Evolutionary conservation across 1,284 basidiomycete genomes (phyloP), one percentile per base, ranked within the genome.

Genomic region (Calocybe gambosa): DNA sequence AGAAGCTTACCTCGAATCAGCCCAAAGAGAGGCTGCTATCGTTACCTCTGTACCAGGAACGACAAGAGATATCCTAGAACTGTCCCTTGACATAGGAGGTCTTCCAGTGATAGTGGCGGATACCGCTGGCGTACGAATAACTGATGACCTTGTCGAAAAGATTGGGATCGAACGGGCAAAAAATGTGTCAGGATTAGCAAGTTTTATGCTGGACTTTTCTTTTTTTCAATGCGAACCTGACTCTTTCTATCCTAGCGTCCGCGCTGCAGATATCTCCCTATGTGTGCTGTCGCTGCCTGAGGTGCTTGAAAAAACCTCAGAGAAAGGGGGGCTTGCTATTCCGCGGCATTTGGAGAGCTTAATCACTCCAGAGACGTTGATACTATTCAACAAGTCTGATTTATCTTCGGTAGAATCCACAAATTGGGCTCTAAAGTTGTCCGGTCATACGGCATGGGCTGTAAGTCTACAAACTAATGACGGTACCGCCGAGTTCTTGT

Each of bases 31-130:
- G 51, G 91, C 89, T 0, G 89, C 92, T 0, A 94, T 95, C 45
- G 89, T 93, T 8, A 92, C 91, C 1, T 71, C 82, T 6, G 71
- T 89, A 12, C 85, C 92, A 0, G 92, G 92, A 0, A 95, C 92
- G 0, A 95, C 92, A 1, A 75, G 92, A 21, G 92, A 94, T 57
- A 77, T 93, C 4, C 70, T 95, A 1, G 84, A 90, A 54, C 68
- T 93, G 3, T 81, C 86, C 0, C 73, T 95, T 0, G 90, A 95
- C 59, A 82, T 93, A n/a, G 85, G 80, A 10, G 92, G 92, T 0
- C 69, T 91, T 40, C 89, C 89, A 0, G 77, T 94, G 1, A 71
- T 86, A 18, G 71, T 92, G 1, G 78, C 82, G 2, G 91, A 95
- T 58, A 94, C 92, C 0, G 92, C 91, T 2, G 92, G 91, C 0